Percentiles rank a stretch among this genome's conserved stretches.
Conservation (phyloP, 257 asterid genomes). For the Solanum pimpinellifolium region DNA sequence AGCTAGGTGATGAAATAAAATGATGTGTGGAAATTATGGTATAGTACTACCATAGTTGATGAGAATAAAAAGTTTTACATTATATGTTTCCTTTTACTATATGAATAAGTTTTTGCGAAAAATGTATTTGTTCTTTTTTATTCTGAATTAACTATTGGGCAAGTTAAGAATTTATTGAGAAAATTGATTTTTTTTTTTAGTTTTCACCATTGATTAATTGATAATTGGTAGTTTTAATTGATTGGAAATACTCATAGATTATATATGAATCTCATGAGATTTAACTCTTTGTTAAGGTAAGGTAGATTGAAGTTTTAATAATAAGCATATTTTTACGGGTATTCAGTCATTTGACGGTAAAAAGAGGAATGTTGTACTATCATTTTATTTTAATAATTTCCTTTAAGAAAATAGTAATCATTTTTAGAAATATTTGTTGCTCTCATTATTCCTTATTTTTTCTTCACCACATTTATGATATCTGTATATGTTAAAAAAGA, state of each 20-base stretch:
- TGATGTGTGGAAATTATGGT: background rate
- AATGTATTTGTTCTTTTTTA: background rate
- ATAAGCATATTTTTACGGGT: background rate
- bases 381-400: too few relatives aligned
- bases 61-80: background rate
- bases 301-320: background rate
- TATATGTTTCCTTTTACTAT: background rate
- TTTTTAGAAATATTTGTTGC: too few relatives aligned
- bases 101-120: background rate
- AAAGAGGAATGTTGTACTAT: background rate
- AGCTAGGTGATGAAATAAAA: background rate
- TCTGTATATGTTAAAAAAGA: background rate
- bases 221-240: background rate
- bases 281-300: background rate
- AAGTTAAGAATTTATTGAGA: background rate
- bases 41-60: background rate
- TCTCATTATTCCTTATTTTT: too few relatives aligned
- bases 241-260: background rate
- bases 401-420: background rate
- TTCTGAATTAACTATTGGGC: background rate
- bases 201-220: background rate
- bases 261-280: background rate
- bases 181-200: background rate
- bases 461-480: background rate
- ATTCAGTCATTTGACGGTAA: background rate